Conservation (phyloP, 805 yeast genomes). For the Clavispora asparagi region DNA sequence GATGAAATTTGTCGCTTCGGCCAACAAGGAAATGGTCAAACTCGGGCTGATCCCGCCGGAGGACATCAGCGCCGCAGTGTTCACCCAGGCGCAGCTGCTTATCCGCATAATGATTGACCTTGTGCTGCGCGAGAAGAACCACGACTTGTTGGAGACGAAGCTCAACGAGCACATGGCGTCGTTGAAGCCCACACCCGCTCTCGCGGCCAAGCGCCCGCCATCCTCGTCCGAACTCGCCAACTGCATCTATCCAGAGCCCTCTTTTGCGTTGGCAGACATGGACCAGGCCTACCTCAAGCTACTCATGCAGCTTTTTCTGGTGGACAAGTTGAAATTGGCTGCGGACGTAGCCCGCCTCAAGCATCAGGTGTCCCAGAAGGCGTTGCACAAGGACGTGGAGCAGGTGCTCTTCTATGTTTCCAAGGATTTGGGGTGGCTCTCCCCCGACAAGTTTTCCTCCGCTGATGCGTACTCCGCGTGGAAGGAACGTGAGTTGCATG, state of each 20-base stretch:
- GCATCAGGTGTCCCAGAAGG: slow-evolving; percentile 34
- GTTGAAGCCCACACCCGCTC: slow-evolving; percentile 21
- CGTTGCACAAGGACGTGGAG: slow-evolving; percentile 32
- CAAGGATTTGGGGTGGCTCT: slow-evolving; percentile 39
- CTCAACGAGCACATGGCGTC: slow-evolving; percentile 39
- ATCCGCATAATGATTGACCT: slow-evolving; percentile 33
- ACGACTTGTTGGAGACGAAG: slow-evolving; percentile 37
- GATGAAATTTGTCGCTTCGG: slow-evolving; percentile 46
- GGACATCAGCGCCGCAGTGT: slow-evolving; percentile 29
- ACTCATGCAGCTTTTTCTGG: slow-evolving; percentile 44
- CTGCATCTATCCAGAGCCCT: slow-evolving; percentile 36
- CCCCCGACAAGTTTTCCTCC: slow-evolving; percentile 20
- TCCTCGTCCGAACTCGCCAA: not conserved
- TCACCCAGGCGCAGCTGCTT: slow-evolving; percentile 31
- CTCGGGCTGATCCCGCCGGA: slow-evolving; percentile 26
- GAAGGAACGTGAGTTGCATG: slow-evolving; percentile 24
- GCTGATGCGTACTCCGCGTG: slow-evolving; percentile 24
- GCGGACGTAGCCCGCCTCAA: slow-evolving; percentile 45
- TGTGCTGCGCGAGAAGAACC: slow-evolving; percentile 31
- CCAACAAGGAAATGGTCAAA: slow-evolving; percentile 48
- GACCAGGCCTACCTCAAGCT: slow-evolving; percentile 39
- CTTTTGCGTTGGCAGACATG: slow-evolving; percentile 52
- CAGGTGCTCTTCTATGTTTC: slow-evolving; percentile 28
- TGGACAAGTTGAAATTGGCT: slow-evolving; percentile 47
- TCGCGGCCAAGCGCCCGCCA: slow-evolving; percentile 3